Percentiles rank a stretch among this genome's conserved stretches.
phyloP scores from a whole-genome alignment of 2,329 filamentous ascomycete species.

The Colletotrichum chlorophyti region DNA sequence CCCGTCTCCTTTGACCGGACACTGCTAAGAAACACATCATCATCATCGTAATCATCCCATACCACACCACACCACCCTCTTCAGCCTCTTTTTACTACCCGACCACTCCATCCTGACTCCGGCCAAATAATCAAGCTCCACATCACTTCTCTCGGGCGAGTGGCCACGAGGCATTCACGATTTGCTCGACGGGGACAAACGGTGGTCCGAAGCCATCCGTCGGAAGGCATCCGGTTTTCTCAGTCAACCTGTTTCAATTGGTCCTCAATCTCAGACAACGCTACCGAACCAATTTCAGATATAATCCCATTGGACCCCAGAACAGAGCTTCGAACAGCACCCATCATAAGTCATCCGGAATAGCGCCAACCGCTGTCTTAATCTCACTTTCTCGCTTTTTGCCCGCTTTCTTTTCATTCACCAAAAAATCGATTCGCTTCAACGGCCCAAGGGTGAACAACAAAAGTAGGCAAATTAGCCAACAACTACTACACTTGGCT shows the following conservation, averaged over 20 bases:
- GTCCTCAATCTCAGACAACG: neutral
- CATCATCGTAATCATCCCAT: conserved; percentile 8
- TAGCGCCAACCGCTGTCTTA: conserved; percentile 4
- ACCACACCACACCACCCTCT: neutral
- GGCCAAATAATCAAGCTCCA: neutral
- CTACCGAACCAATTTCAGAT: neutral
- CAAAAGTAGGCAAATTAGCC: conserved; percentile 26
- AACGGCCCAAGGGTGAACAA: neutral
- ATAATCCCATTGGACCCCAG: conserved; percentile 10
- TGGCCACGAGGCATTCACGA: conserved; percentile 28
- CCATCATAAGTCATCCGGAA: conserved; percentile 11
- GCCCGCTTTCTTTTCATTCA: conserved; percentile 27
- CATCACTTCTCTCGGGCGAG: conserved; percentile 18
- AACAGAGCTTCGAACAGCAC: conserved; percentile 8
- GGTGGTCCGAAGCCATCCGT: conserved; percentile 17
- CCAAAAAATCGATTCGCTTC: conserved; percentile 16
- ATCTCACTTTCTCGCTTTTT: conserved; percentile 16
- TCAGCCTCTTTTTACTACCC: conserved; percentile 11
- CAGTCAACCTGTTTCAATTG: neutral
- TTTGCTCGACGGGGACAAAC: conserved; percentile 22
- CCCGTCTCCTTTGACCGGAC: conserved; percentile 14
- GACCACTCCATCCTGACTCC: conserved; percentile 2
- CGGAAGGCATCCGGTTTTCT: conserved; percentile 15
- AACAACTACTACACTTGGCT: neutral
- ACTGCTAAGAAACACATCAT: neutral